Evolutionary conservation across 2,329 filamentous ascomycete genomes (phyloP), one percentile per base, ranked within the genome.

Genomic region (Ceratocystiopsis brevicomis): DNA sequence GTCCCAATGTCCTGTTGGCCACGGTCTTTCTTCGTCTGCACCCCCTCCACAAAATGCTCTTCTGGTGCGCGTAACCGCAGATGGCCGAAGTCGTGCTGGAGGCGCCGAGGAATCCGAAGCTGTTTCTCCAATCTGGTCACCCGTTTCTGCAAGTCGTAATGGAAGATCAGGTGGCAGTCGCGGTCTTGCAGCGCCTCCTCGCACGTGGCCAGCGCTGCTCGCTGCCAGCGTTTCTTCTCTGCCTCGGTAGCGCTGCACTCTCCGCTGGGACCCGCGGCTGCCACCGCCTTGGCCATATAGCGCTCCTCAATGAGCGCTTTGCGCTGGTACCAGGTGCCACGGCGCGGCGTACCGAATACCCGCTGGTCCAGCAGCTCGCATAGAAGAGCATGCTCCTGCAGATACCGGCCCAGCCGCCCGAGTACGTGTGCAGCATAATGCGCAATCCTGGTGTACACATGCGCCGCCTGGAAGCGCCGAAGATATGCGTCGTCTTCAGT

Each of bases 221-320:
- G 68, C 55, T 78, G 85, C 87, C 87, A 98, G 50, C 82, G 69
- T 53, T 79, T 88, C 61, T 83, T 90, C 54, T 81, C 80, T 42
- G 61, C 54, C 25, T 69, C 68, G 4, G 54, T 38, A 33, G 66
- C 57, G 4, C 53, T 45, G 6, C 57, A 59, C 2, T 52, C 51
- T 0, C 60, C 58, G 2, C 58, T 58, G 0, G 69, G 63, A 30
- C 65, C 67, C 6, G 81, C 56, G 5, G 69, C 65, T 54, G 76
- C 70, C 25, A 30, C 10, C 25, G 8, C 8, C 25, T 30, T 30
- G 25, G 25, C 6, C 82, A 96, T 87, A 58, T 98, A 96, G 56
- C 92, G 86, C 57, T 98, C 90, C 62, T 98, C 90, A 2, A 98
- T 60, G 1, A 98, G 64, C 1, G 88, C 90, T 60, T 92, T 94